Base-by-base conservation (phyloP, 305 asterid genomes). In the Galium porrigens region DNA sequence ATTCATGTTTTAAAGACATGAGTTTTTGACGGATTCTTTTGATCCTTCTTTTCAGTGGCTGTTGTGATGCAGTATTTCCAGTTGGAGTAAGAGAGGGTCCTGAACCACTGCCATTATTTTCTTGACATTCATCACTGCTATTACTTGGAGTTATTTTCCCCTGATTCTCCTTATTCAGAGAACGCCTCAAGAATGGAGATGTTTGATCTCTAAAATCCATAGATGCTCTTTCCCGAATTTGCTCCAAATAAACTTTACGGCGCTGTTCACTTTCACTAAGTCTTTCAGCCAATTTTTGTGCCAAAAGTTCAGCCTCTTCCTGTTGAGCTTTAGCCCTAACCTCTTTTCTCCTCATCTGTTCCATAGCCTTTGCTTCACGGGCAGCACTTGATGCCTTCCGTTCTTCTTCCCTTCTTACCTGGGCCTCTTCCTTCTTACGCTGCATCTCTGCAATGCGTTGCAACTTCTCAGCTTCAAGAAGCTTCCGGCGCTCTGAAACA, bases 201-300 rank as follows among this genome's bases (percentile, higher is more conserved):
- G 99, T 83, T 78, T 89, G 99, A 81, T 94, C 99, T 81, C 99
- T 84, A 72, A 89, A 92, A 80, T 92, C 99, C 97, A 89, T 94
- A 54, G 99, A 87, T 9, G 99, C 99, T 72, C 82, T 86, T 82
- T 94, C 99, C 51, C 97, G 88, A 67, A 94, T 94, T 78, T 94
- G 99, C 78, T 89, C 99, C 65, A 94, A 83, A 81, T 94, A 94
- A 81, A 86, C 79, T 70, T 94, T 89, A 52, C 99, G 85, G 61
- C 99, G 77, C 75, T 84, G 99, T 71, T 94, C 96, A 56, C 99
- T 94, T 85, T 94, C 99, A 52, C 86, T 81, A 66, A 94, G 96
- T 79, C 84, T 83, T 83, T 94, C 97, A 58, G 96, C 94, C 78
- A 94, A 83, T 76, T 83, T 94, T 79, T 87, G 97, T 73, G 99